Evolutionary conservation across 2,329 filamentous ascomycete species (phyloP), one percentile per base, ranked within the genome.

Genomic region (Pseudogymnoascus sp.): DNA sequence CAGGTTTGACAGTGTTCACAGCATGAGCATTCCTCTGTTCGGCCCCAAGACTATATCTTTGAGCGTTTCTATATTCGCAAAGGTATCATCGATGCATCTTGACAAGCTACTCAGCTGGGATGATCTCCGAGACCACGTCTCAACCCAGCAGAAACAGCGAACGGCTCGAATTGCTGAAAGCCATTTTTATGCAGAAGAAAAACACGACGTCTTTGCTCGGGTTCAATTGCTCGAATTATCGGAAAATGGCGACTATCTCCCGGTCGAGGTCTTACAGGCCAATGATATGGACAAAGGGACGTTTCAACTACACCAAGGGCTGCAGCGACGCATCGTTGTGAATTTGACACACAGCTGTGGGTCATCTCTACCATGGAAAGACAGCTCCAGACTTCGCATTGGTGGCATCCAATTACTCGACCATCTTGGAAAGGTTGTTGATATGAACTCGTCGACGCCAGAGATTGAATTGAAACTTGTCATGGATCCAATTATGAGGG

Each of bases 31-130:
- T 61, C 90, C 93, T 3, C 81, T 96, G 37, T 88, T 88, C 45
- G 89, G 88, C 55, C 85, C 91, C 0, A 84, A 83, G 21, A 88
- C 88, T 55, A 87, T 91, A 0, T 88, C 86, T 23, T 77, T 99
- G 61, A 86, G 95, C 62, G 89, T 96, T 7, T 91, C 92, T 59
- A 89, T 99, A 65, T 97, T 96, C 73, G 93, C 95, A 16, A 89
- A 89, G 71, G 91, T 96, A 37, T 95, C 91, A 1, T 80, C 88
- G 0, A 97, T 97, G 88, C 95, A 99, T 76, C 83, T 99, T 21
- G 95, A 99, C 75, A 97, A 96, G 78, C 82, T 99, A 60, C 84
- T 97, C 11, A 99, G 95, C 77, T 99, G 95, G 95, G 95, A 99
- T 73, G 95, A 97, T 70, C 97, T 99, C 88, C 87, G 93, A 63